These are phyloP conservation scores for Candida dajiaensis DNA, from an alignment of 805 yeast species.

Conservation along the genomic window DNA sequence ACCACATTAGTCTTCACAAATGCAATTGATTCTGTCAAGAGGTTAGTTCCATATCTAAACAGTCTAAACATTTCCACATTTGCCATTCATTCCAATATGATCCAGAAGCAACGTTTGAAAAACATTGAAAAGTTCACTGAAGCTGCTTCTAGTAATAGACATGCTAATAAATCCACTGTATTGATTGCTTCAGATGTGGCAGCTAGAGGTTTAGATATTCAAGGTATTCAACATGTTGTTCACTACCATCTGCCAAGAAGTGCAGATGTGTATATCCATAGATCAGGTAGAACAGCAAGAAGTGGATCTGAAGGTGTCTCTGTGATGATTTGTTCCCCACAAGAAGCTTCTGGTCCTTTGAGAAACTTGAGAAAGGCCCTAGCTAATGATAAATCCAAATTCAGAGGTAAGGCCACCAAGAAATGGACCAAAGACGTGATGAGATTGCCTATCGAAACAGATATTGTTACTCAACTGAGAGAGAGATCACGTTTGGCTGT, in stretches of 20 bases:
- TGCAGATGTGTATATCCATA: constrained; percentile 90
- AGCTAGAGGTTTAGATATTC: constrained; percentile 94
- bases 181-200: constrained; percentile 96
- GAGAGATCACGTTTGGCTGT: constrained; percentile 66
- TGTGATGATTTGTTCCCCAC: constrained; percentile 86
- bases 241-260: constrained; percentile 94
- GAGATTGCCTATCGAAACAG: constrained; percentile 70
- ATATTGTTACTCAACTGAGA: constrained; percentile 62
- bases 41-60: constrained; percentile 70
- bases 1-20: constrained; percentile 88
- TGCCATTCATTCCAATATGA: constrained; percentile 89
- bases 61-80: constrained; percentile 63
- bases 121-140: constrained; percentile 75
- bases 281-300: constrained; percentile 98
- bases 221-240: constrained; percentile 85
- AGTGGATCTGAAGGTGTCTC: constrained; percentile 94
- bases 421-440: constrained; percentile 53
- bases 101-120: constrained; percentile 86
- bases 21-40: constrained; percentile 90
- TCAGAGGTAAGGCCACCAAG: constrained; percentile 29
- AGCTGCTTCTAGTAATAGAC: constrained; percentile 33
- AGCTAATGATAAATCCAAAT: constrained; percentile 28
- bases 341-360: constrained; percentile 86
- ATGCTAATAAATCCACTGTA: constrained; percentile 50
- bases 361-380: constrained; percentile 62